Base-by-base conservation (phyloP, 257 asterid species). In the Solanum paucissectum region DNA sequence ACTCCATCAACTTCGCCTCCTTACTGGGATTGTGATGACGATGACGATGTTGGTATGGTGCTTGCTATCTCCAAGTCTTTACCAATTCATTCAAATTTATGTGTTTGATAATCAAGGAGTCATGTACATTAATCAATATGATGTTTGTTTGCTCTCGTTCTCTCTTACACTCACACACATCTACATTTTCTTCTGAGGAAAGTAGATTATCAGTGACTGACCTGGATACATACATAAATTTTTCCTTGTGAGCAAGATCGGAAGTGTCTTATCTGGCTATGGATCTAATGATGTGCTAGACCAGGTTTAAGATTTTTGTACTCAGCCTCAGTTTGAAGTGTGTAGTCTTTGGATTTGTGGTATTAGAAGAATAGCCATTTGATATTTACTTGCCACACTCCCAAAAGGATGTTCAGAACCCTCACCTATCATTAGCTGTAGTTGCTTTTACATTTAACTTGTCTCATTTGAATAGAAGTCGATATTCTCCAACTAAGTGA, bases 1-100 rank as follows among this genome's bases (percentile, higher is more conserved):
- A 91, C 88, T 37, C 95, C 98, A 12, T 95, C 98, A 32, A 95
- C 98, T 79, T 94, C 97, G 5, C 98, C 98, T 42, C 98, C 98
- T 83, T 94, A 95, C 88, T 95, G 98, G 98, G 98, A 95, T 89
- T 93, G 93, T 74, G 96, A 94, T 21, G 94, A 92, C 32, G 96
- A 92, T 33, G 98, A 91, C 21, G 98, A 94, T 64, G 83, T 90
- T 88, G 97, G 98, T 94, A 83, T 71, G 93, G 60, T 34, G 6
- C 69, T 83, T 77, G 27, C 32, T 6, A 20, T 82, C 86, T 82
- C 85, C 40, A 81, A 25, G 4, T 81, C 37, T 81, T 46, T 27
- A 46, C 18, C 42, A 81, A 42, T 81, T 46, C 42, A 29, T 16
- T 81, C 42, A 46, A 29, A 81, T 81, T 27, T 81, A 27, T 44